Conservation (phyloP, 1,284 basidiomycete species). For the Cryptococcus sp. region DNA sequence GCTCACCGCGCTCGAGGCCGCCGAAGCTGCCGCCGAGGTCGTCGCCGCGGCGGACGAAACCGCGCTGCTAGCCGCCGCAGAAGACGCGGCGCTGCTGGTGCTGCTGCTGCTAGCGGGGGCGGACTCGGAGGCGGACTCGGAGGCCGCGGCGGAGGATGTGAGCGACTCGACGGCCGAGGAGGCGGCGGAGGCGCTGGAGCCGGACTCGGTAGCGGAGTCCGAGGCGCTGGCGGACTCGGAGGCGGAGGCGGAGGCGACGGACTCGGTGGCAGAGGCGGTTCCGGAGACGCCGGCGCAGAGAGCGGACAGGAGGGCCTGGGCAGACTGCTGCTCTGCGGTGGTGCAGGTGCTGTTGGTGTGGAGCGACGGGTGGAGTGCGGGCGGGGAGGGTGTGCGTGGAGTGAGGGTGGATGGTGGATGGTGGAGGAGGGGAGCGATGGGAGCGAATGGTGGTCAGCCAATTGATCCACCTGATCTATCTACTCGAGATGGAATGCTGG, state of each 20-base stretch:
- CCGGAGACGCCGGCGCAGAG: conserved; percentile 21
- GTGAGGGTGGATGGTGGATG: conserved; percentile 8
- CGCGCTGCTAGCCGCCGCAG: too few relatives aligned
- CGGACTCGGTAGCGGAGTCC: conserved; percentile 12
- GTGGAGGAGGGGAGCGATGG: too few relatives aligned
- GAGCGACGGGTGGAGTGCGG: background rate
- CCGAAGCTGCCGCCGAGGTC: too few relatives aligned
- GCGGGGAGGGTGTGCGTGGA: too few relatives aligned
- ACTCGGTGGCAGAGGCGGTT: conserved; percentile 13
- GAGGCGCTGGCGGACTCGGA: conserved; percentile 12
- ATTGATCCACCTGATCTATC: too few relatives aligned
- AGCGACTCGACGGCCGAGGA: background rate
- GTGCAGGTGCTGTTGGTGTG: conserved; percentile 34
- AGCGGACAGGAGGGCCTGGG: conserved; percentile 22
- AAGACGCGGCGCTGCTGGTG: too few relatives aligned
- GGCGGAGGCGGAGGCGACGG: conserved; percentile 5
- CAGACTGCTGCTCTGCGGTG: conserved; percentile 30
- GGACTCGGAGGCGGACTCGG: background rate
- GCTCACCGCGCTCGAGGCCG: too few relatives aligned
- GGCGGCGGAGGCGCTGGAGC: background rate
- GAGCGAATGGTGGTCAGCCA: conserved; percentile 8
- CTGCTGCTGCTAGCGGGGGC: too few relatives aligned
- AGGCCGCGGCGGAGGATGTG: background rate
- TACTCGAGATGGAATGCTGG: too few relatives aligned
- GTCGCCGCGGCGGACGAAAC: too few relatives aligned